Evolutionary conservation across 208 protist genomes (phyloP), one percentile per base, ranked within the genome.

Genomic region (Acanthamoeba royreba): DNA sequence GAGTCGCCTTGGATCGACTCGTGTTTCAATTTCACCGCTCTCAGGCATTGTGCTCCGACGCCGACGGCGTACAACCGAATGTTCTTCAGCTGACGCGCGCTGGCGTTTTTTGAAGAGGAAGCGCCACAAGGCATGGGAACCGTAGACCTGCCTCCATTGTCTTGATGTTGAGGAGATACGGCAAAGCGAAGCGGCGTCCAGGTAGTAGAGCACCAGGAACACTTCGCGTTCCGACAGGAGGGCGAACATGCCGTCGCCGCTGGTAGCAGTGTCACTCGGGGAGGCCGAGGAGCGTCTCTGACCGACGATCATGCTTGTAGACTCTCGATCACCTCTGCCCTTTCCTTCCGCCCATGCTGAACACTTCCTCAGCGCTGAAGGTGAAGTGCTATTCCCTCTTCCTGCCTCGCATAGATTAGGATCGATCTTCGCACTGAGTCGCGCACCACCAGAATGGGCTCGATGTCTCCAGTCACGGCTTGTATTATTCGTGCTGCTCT

Each of bases 51-150:
- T 85, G 74, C 74, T 85, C 8, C 74, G 74, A 2, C 74, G 74
- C 17, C 74, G 74, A n/a, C 74, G 74, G 11, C 74, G 9, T 7
- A 85, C 43, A 9, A 85, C 42, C 43, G 38, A 4, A 15, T n/a
- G 43, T 0, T 85, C 74, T 7, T 11, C 74, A 17, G n/a, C 74
- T 9, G 42, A 22, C 25, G 74, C 74, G 17, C 43, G 74, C 74
- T 85, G 74, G 38, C 74, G 74, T 45, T 85, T 85, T 15, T 85
- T 85, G 74, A 85, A 85, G 74, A 85, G 74, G 74, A 85, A 85
- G 74, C 74, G 74, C 74, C 74, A 85, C 74, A 85, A 45, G 43
- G 74, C 38, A 25, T 40, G 74, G 43, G 74, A 85, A 31, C 43
- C 11, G 43, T 85, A 85, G 43, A 85, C 28, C 74, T 85, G 74